Percentiles rank a stretch among this genome's conserved stretches.
phyloP scores from a whole-genome alignment of 148 eudicot species.

The Bassia scoparia region DNA sequence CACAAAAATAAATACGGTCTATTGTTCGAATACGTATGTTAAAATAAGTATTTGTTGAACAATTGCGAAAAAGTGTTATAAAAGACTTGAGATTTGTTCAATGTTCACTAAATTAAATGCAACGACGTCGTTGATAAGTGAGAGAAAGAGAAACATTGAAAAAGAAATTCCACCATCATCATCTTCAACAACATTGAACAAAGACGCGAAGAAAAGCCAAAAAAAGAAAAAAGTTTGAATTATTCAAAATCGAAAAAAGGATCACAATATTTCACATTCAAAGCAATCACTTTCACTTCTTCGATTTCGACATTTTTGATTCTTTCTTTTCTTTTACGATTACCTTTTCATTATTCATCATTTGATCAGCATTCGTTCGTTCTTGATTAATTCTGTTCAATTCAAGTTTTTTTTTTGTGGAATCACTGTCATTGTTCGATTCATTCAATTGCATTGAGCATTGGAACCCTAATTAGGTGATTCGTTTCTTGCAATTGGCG shows the following conservation, averaged over 20 bases:
- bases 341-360: not conserved
- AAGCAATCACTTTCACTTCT: not conserved
- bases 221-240: conserved; percentile 2
- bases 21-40: too few species aligned
- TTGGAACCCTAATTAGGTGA: conserved; percentile 16
- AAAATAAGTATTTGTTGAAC: too few species aligned
- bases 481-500: not conserved
- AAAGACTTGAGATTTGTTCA: not conserved
- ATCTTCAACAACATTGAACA: not conserved
- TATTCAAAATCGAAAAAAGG: not conserved
- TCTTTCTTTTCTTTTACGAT: too few species aligned
- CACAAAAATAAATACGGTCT: too few species aligned
- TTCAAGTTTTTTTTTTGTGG: not conserved
- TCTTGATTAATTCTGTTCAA: not conserved
- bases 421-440: not conserved
- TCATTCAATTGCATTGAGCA: too few species aligned
- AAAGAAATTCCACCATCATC: not conserved
- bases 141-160: not conserved
- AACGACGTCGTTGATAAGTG: conserved; percentile 7
- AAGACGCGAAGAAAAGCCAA: not conserved
- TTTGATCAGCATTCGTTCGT: not conserved
- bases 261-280: not conserved
- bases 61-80: too few species aligned
- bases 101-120: conserved; percentile 5
- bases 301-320: conserved; percentile 8